These are phyloP conservation scores for Leptographium flavum DNA, from an alignment of 2,329 filamentous ascomycete species.

Conservation along the genomic window DNA sequence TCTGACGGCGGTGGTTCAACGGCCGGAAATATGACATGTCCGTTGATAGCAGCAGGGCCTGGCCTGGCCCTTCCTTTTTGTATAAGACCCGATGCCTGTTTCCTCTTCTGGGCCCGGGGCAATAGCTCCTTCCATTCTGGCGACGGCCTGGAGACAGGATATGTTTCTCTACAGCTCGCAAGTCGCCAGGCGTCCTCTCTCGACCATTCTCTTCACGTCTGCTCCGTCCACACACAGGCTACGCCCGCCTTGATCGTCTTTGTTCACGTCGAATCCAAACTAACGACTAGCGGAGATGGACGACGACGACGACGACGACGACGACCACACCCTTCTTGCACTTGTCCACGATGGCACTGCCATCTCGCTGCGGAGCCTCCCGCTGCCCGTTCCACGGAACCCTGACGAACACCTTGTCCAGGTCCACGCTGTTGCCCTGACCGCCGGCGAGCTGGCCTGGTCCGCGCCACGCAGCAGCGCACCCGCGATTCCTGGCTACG, in stretches of 20 bases:
- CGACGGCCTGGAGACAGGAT: background rate
- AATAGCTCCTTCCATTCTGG: background rate
- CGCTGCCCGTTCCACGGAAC: slow-evolving; percentile 5
- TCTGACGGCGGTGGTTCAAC: background rate
- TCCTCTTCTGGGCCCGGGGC: background rate
- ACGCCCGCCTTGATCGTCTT: background rate
- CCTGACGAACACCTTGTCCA: slow-evolving; percentile 16
- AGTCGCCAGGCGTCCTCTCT: no score
- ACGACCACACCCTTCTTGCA: slow-evolving; percentile 4
- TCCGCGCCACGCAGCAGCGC: slow-evolving; percentile 1
- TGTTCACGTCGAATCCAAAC: background rate
- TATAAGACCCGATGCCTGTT: background rate
- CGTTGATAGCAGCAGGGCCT: no score
- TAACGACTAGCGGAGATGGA: background rate
- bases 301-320: background rate
- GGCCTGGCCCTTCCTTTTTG: background rate
- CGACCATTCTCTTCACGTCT: no score
- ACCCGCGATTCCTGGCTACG: slow-evolving; percentile 15
- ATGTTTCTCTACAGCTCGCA: background rate
- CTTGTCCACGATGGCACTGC: slow-evolving; percentile 5
- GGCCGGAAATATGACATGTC: background rate
- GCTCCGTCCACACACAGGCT: background rate
- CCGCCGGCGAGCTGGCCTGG: slow-evolving; percentile 17
- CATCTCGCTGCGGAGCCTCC: slow-evolving; percentile 5
- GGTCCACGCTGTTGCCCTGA: slow-evolving; percentile 17